A percentile compares a stretch with the other conserved stretches of the same genome.
Evolutionary conservation across 345 rosid species (phyloP).

Genomic region (Aquilaria yunnanensis): DNA sequence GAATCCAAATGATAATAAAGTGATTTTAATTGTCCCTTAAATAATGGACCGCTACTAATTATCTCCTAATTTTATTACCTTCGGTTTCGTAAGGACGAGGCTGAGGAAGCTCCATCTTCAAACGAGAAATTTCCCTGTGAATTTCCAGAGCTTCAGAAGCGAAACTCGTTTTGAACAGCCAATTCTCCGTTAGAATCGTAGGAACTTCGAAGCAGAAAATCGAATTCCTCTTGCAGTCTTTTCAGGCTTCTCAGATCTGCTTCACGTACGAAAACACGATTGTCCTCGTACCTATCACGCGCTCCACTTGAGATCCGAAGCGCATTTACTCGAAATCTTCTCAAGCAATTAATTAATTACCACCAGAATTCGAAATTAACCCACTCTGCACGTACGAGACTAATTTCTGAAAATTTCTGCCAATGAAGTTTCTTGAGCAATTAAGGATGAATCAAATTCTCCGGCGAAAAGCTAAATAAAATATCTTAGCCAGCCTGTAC

Average conservation of each 20-base stretch:
- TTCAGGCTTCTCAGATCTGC: slow-evolving; percentile 33
- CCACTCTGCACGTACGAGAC: too few relatives aligned
- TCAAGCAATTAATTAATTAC: background rate
- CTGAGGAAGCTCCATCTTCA: slow-evolving; percentile 82
- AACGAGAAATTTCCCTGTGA: background rate
- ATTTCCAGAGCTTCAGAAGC: background rate
- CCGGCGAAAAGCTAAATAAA: too few relatives aligned
- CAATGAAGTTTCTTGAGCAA: background rate
- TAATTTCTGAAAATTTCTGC: too few relatives aligned
- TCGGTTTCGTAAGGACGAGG: slow-evolving; percentile 59
- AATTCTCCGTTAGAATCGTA: slow-evolving; percentile 5
- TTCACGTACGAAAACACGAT: slow-evolving; percentile 2
- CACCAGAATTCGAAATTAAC: background rate
- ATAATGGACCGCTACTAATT: too few relatives aligned
- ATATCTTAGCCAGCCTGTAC: too few relatives aligned
- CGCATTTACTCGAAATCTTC: slow-evolving; percentile 14
- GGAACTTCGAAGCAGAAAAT: background rate
- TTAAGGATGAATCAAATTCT: background rate
- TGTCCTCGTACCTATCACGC: background rate
- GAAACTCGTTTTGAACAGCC: slow-evolving; percentile 6
- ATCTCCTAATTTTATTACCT: slow-evolving; percentile 35
- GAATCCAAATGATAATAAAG: too few relatives aligned
- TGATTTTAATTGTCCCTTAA: too few relatives aligned
- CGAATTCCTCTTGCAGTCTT: slow-evolving; percentile 8
- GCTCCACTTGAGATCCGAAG: slow-evolving; percentile 30